These are phyloP conservation scores for Aspergillus costaricaensis DNA, from an alignment of 2,329 filamentous ascomycete species.

Conservation along the genomic window DNA sequence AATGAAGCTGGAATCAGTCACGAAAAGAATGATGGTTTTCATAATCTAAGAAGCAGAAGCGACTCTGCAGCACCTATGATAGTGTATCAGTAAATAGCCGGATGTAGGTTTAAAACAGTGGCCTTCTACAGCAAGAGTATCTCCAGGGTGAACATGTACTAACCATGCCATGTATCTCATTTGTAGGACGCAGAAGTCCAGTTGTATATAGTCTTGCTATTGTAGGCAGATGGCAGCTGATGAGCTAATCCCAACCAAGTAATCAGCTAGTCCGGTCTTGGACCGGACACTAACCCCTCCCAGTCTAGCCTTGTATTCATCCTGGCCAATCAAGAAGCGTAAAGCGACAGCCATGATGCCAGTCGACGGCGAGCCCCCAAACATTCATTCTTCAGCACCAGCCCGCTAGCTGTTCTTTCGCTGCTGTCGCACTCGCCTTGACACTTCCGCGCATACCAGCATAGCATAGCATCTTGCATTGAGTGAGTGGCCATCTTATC, in stretches of 20 bases:
- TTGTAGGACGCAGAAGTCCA: too few relatives aligned
- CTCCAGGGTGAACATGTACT: too few relatives aligned
- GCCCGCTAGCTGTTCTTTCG: conserved; percentile 6
- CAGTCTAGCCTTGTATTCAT: conserved; percentile 12
- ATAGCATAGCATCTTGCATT: conserved; percentile 5
- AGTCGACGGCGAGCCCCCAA: conserved; percentile 12
- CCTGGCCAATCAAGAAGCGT: conserved; percentile 16
- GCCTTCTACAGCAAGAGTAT: too few relatives aligned
- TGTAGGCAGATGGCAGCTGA: too few relatives aligned
- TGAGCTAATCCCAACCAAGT: conserved; percentile 3
- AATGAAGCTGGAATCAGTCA: too few relatives aligned
- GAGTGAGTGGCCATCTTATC: conserved; percentile 11
- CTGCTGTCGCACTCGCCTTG: background rate
- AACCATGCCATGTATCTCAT: too few relatives aligned
- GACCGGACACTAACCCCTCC: conserved; percentile 1
- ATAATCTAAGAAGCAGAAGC: too few relatives aligned
- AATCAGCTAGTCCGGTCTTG: conserved; percentile 6
- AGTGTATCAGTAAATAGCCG: too few relatives aligned
- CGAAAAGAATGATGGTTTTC: too few relatives aligned
- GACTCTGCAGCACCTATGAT: too few relatives aligned
- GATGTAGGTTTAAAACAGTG: too few relatives aligned
- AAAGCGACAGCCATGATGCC: conserved; percentile 23
- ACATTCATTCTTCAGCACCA: conserved; percentile 15
- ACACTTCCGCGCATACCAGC: conserved; percentile 2
- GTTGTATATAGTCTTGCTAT: too few relatives aligned